phyloP scores from a whole-genome alignment of 345 rosid genomes.

The Lepidium sativum region DNA sequence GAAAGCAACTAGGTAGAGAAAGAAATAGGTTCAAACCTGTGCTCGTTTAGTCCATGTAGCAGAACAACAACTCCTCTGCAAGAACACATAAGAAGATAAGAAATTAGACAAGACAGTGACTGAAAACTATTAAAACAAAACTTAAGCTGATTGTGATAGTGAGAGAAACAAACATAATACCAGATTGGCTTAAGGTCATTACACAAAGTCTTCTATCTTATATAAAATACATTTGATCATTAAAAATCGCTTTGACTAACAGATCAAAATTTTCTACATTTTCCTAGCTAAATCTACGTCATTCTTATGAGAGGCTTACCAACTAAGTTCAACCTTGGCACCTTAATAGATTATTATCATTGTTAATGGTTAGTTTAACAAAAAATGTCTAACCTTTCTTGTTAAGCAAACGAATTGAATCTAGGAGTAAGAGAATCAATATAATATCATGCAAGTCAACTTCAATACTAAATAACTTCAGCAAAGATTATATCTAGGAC shows the following conservation, averaged over 20 bases:
- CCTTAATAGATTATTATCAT: not conserved
- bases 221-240: no score
- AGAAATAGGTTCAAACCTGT: constrained; percentile 45
- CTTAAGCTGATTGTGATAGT: not conserved
- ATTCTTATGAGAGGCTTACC: constrained; percentile 1
- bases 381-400: not conserved
- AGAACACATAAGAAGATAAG: constrained; percentile 1
- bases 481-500: constrained; percentile 21
- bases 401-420: not conserved
- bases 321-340: constrained; percentile 4
- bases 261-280: not conserved
- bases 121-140: not conserved
- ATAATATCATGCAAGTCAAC: not conserved
- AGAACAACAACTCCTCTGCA: constrained; percentile 79
- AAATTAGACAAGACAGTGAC: not conserved
- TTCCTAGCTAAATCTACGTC: constrained; percentile 4
- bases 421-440: not conserved
- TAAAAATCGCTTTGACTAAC: not conserved
- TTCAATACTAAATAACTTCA: not conserved
- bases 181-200: not conserved
- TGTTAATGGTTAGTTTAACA: constrained; percentile 3
- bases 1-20: not conserved
- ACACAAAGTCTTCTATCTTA: not conserved
- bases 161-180: not conserved
- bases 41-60: constrained; percentile 89